Evolutionary conservation across 2,329 filamentous ascomycete genomes (phyloP).

Genomic region (Hymenoscyphus fraxineus): DNA sequence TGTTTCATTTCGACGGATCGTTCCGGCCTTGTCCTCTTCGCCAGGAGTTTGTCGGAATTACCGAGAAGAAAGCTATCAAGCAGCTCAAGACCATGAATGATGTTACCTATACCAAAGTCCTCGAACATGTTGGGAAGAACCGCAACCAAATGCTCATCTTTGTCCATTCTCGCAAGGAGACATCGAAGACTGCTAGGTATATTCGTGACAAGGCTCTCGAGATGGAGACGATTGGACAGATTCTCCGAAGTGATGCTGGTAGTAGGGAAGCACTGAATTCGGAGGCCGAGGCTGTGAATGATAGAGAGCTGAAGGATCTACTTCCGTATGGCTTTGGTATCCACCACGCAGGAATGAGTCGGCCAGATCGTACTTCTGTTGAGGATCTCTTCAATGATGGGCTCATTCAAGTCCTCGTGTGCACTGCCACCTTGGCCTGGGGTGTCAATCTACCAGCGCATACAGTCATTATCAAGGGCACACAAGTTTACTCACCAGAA

Average conservation of each 20-base stretch:
- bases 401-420: conserved; percentile 90
- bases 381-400: conserved; percentile 92
- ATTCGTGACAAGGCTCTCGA: conserved; percentile 97
- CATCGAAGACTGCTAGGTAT: conserved; percentile 93
- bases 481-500: conserved; percentile 95
- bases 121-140: conserved; percentile 90
- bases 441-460: conserved; percentile 97
- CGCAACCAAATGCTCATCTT: conserved; percentile 99
- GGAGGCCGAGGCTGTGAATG: conserved; percentile 76
- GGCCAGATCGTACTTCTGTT: conserved; percentile 90
- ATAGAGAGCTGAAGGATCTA: conserved; percentile 87
- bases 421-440: conserved; percentile 97
- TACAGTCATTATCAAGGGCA: conserved; percentile 98
- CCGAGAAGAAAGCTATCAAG: conserved; percentile 97
- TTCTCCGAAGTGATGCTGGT: conserved; percentile 86
- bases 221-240: conserved; percentile 93
- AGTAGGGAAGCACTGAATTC: conserved; percentile 84
- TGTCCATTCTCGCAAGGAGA: conserved; percentile 97
- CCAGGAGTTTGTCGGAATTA: conserved; percentile 96
- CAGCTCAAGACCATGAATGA: conserved; percentile 99
- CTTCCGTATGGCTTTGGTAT: conserved; percentile 97
- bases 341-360: conserved; percentile 95
- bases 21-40: conserved; percentile 90
- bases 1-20: conserved; percentile 95
- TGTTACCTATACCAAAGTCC: conserved; percentile 93